Conservation (phyloP, 2,329 filamentous ascomycete genomes). For the Claviceps sp. region DNA sequence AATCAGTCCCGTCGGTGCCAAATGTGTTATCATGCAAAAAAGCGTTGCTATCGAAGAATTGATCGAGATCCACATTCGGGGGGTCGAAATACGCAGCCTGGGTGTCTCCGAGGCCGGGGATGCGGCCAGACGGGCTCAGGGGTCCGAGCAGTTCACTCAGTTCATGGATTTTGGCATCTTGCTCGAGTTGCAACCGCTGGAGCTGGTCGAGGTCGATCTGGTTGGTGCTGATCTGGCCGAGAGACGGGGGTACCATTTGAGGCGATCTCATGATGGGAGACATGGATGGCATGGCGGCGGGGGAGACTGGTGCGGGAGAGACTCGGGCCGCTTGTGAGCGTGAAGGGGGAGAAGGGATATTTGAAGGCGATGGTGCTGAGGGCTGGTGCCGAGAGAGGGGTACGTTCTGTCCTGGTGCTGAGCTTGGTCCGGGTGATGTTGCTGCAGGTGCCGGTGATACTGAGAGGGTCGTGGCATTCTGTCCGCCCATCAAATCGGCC, state of each 20-base stretch:
- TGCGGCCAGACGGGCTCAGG: constrained; percentile 64
- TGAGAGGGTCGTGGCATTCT: constrained; percentile 9
- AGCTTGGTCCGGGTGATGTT: constrained; percentile 9
- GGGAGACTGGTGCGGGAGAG: constrained; percentile 14
- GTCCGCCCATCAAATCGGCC: constrained; percentile 45
- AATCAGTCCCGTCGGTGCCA: constrained; percentile 30
- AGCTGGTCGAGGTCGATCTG: constrained; percentile 67
- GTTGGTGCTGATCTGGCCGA: constrained; percentile 54
- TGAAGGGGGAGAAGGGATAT: constrained; percentile 8
- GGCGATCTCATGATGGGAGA: constrained; percentile 34
- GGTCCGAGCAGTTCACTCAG: constrained; percentile 64
- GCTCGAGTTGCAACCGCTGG: constrained; percentile 64
- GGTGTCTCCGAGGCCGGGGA: constrained; percentile 51
- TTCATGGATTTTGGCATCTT: constrained; percentile 63
- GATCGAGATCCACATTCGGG: constrained; percentile 33
- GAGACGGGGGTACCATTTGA: constrained; percentile 22
- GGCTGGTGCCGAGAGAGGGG: constrained; percentile 10
- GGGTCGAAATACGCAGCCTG: constrained; percentile 22
- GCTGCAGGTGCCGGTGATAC: constrained; percentile 9
- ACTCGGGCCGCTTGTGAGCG: constrained; percentile 6
- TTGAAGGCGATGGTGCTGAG: constrained; percentile 11
- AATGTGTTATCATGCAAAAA: constrained; percentile 26
- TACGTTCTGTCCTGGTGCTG: not conserved
- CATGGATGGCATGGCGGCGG: constrained; percentile 23
- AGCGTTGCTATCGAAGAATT: constrained; percentile 34